phyloP scores from a whole-genome alignment of 495 filamentous ascomycete genomes.

The Neurospora terricola region DNA sequence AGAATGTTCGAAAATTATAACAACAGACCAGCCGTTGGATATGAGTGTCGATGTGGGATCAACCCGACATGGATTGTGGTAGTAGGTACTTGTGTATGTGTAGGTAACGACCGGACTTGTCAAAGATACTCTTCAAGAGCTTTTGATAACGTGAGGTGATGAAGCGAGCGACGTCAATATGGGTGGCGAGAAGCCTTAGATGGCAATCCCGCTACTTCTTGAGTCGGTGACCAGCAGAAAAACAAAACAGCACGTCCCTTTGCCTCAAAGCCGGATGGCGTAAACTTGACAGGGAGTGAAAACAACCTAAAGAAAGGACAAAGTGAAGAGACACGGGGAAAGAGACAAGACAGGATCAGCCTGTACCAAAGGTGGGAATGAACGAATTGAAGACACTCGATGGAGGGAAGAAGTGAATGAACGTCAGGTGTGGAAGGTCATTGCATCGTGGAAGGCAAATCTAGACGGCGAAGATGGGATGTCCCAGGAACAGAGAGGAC shows the following conservation, averaged over 20 bases:
- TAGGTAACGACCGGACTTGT: slow-evolving; percentile 7
- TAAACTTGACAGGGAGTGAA: background rate
- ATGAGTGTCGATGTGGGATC: slow-evolving; percentile 16
- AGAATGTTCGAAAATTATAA: slow-evolving; percentile 3
- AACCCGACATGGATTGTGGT: slow-evolving; percentile 22
- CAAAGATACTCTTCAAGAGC: slow-evolving; percentile 1
- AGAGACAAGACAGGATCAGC: background rate
- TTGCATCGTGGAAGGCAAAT: slow-evolving; percentile 5
- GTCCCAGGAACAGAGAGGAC: background rate
- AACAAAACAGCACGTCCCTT: background rate
- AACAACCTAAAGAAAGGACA: background rate
- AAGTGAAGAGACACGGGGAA: background rate
- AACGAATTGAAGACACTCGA: background rate
- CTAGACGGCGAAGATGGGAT: slow-evolving; percentile 12
- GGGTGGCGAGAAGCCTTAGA: background rate
- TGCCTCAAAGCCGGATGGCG: background rate
- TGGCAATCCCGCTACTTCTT: background rate
- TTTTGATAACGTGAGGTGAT: background rate
- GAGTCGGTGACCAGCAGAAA: background rate
- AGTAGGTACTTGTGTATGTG: background rate
- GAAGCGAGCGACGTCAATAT: background rate
- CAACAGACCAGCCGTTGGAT: slow-evolving; percentile 30
- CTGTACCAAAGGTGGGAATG: background rate
- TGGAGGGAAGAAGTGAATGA: background rate
- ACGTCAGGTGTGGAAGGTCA: background rate